Base-by-base conservation (phyloP, 2,329 filamentous ascomycete species). In the Amylocarpus encephaloides region DNA sequence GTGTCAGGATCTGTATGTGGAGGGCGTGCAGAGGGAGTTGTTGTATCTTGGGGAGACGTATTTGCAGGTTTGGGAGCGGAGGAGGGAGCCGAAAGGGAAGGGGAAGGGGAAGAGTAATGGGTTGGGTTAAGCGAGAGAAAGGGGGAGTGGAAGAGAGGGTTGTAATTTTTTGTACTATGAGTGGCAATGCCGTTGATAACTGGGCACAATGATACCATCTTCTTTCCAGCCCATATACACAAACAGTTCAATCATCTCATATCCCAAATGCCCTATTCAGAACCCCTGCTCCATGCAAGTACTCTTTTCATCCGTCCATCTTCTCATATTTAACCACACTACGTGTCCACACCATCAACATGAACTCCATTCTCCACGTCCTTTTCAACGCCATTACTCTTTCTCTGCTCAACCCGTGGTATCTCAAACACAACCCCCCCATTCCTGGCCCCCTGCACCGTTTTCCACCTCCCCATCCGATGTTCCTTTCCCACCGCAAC, bases 1-100 rank as follows among this genome's bases (percentile, higher is more conserved):
- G 51, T 85, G 91, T 49, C 93, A 98, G 72, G 93, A 98, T 71
- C 67, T 98, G 59, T 96, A 86, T 66, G 92, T 98, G 6, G 88
- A 96, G 66, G 84, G 85, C 68, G 86, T 93, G 16, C 86, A 92
- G 69, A 87, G 81, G 56, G 92, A 98, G 73, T 78, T 95, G 61
- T 67, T 98, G 58, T 95, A 95, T 64, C 85, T 94, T 0, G 89
- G 92, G 46, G 93, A 98, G 76, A 87, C 87, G 49, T 97, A 97
- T 73, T 71, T 97, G 51, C 94, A 97, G 79, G 82, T 98, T 40
- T 97, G 93, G 93, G 93, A 97, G 73, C 77, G 86, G 68, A 80
- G 90, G 69, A 84, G 79, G 64, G 74, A 73, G 54, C 45, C 47
- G 22, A 62, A 59, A 52, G 52, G 52, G 39, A 59, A 60, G 33